These are phyloP conservation scores for Solanum commersonii DNA, from an alignment of 257 asterid species.

Conservation along the genomic window DNA sequence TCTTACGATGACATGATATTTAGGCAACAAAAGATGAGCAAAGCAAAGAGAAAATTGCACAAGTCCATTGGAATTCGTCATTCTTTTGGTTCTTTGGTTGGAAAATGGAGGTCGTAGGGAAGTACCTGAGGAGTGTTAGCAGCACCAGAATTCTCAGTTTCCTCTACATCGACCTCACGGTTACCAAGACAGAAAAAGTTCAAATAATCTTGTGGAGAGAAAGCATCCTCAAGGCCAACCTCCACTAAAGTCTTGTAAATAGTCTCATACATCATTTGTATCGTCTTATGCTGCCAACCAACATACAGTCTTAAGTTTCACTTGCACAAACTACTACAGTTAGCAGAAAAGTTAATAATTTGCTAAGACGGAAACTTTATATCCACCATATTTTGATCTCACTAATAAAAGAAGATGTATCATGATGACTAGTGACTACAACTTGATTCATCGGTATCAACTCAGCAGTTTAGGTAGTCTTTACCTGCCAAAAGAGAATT, in stretches of 20 bases:
- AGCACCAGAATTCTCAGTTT: slow-evolving; percentile 29
- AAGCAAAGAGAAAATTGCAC: neutral
- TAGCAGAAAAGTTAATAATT: neutral
- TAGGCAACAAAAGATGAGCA: neutral
- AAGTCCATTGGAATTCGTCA: neutral
- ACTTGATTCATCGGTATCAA: neutral
- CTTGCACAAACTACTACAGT: neutral
- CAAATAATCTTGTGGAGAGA: slow-evolving; percentile 82
- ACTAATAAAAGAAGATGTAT: neutral
- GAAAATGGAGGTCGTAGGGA: neutral
- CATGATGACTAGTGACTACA: neutral
- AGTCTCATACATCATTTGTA: slow-evolving; percentile 99
- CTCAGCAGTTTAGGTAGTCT: neutral
- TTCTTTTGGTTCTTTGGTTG: neutral
- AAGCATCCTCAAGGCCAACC: slow-evolving; percentile 88
- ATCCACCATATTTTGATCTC: neutral
- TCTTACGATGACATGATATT: neutral
- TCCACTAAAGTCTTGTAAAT: slow-evolving; percentile 83
- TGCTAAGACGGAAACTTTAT: neutral
- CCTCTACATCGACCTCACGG: slow-evolving; percentile 49
- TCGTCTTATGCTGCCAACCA: slow-evolving; percentile 69
- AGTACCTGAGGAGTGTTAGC: slow-evolving; percentile 79
- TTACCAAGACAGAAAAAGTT: slow-evolving; percentile 93
- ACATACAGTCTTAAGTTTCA: neutral
- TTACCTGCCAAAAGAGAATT: slow-evolving; percentile 94